Conservation (phyloP, 176 grass and related monocot species). For the Carex pumila region DNA sequence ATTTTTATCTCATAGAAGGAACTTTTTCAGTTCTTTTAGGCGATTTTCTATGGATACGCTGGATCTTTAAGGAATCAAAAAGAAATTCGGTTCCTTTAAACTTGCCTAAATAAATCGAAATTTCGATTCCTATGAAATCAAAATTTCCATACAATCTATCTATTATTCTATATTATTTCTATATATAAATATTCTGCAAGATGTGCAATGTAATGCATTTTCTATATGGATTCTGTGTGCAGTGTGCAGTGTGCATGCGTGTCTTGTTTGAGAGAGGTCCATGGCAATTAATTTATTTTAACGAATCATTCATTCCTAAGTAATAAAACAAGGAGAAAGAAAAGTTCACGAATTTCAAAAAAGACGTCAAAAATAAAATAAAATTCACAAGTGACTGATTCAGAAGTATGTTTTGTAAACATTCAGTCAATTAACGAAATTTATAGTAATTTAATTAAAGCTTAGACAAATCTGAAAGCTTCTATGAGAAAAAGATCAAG, state of each 20-base stretch:
- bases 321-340: background rate
- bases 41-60: too few species aligned
- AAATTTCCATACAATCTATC: too few species aligned
- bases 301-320: background rate
- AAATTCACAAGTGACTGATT: conserved; percentile 1
- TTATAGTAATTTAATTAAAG: background rate
- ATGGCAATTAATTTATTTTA: background rate
- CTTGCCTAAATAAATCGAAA: too few species aligned
- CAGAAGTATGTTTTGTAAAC: background rate
- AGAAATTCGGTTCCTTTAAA: too few species aligned
- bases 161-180: too few species aligned
- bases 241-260: background rate
- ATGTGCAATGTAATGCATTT: background rate
- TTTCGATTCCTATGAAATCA: too few species aligned
- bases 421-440: background rate
- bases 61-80: too few species aligned
- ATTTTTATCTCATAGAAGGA: too few species aligned
- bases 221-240: background rate
- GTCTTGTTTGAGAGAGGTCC: background rate
- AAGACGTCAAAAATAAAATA: conserved; percentile 4
- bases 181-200: too few species aligned
- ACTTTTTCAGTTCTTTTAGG: too few species aligned
- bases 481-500: background rate
- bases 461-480: background rate
- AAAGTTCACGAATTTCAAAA: background rate